Evolutionary conservation across 495 filamentous ascomycete genomes (phyloP).

Genomic region (Tuber microsphaerosporum): DNA sequence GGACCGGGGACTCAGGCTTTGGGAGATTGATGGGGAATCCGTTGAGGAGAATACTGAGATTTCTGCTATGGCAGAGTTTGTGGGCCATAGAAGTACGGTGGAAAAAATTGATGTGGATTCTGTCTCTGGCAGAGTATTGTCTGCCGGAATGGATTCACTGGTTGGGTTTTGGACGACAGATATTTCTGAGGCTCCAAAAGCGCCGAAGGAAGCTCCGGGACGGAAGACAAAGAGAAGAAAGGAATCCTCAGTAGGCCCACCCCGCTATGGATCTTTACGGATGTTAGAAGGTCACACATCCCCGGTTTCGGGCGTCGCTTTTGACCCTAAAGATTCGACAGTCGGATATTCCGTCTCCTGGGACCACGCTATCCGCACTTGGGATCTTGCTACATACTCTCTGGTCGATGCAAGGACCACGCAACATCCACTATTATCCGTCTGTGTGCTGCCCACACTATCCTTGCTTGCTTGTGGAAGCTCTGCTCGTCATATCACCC

Average conservation of each 20-base stretch:
- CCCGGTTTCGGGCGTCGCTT: slow-evolving; percentile 66
- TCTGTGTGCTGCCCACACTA: slow-evolving; percentile 58
- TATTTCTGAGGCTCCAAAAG: slow-evolving; percentile 63
- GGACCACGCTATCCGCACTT: slow-evolving; percentile 83
- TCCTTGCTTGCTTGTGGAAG: slow-evolving; percentile 77
- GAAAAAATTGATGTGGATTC: slow-evolving; percentile 72
- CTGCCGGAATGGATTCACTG: slow-evolving; percentile 70
- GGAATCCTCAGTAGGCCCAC: slow-evolving; percentile 47
- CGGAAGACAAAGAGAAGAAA: slow-evolving; percentile 71
- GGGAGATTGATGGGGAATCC: slow-evolving; percentile 64
- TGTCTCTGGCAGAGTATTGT: slow-evolving; percentile 66
- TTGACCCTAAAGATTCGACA: slow-evolving; percentile 74
- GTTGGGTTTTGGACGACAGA: slow-evolving; percentile 78
- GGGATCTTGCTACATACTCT: slow-evolving; percentile 73
- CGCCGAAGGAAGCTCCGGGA: slow-evolving; percentile 59
- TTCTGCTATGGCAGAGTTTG: slow-evolving; percentile 71
- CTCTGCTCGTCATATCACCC: slow-evolving; percentile 74
- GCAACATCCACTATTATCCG: slow-evolving; percentile 68
- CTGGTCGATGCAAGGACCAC: slow-evolving; percentile 73
- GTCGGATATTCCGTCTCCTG: slow-evolving; percentile 82
- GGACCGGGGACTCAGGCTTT: slow-evolving; percentile 76
- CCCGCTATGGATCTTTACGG: slow-evolving; percentile 72
- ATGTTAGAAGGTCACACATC: slow-evolving; percentile 64
- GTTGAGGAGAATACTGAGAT: slow-evolving; percentile 56
- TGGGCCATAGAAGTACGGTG: slow-evolving; percentile 70